Evolutionary conservation across 169 alveolate genomes (phyloP), one percentile per base, ranked within the genome.

Genomic region (Fabrea salina): DNA sequence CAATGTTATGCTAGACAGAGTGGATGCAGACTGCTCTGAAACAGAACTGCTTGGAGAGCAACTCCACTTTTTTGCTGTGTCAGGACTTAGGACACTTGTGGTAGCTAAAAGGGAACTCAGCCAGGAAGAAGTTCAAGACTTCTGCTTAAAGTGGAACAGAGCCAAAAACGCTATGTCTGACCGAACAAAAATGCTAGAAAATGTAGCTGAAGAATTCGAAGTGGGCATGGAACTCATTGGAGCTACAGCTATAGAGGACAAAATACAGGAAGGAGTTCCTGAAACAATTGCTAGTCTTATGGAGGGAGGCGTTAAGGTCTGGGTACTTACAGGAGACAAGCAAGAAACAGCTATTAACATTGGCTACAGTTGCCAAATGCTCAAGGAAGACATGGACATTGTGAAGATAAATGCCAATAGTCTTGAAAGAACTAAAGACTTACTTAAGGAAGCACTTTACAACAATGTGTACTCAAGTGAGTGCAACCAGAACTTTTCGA

Each of bases 81-180:
- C 83, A 40, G 99, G 99, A 5, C 92, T 94, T 56, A 93, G 99
- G 80, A 96, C 98, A 0, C 89, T 98, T 80, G 93, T 93, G 41
- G 83, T 96, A 37, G 98, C 98, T 3, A 88, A 91, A 89, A 96
- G 93, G 83, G 92, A 93, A 61, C 79, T 97, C 16, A 82, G 82
- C 43, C 88, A 89, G 58, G 86, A 88, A 56, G 97, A 94, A 56
- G 90, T 94, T 79, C 68, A 81, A 11, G 91, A 82, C 50, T 95
- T 95, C 86, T 77, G 85, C 53, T 82, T 86, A 22, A 89, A 90
- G 79, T 91, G 88, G 75, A 84, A 88, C 41, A 86, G 89, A 39
- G 83, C 66, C 70, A 2, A 81, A 80, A 70, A 89, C 19, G 50
- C 75, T 3, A 19, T 64, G n/a, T 32, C 35, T 64, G 32, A 64